Conservation (phyloP, 495 filamentous ascomycete species). For the Hapsidospora chrysogenum region DNA sequence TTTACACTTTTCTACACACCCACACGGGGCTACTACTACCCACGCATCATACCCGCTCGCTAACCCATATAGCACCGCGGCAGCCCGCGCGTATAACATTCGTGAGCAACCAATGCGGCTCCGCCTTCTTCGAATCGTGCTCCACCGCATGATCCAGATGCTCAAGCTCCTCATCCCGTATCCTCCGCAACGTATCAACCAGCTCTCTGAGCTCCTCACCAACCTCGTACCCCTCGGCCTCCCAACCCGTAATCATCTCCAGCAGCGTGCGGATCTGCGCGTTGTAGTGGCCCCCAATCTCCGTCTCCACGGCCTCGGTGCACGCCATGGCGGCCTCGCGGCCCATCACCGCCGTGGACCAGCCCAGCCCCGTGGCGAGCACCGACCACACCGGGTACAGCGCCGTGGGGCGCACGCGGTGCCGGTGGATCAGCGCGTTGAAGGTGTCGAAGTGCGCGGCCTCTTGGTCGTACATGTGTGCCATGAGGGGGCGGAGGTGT, state of each 20-base stretch:
- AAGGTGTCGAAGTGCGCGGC: slow-evolving; percentile 72
- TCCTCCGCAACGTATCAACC: slow-evolving; percentile 56
- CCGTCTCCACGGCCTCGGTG: slow-evolving; percentile 95
- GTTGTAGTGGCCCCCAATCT: slow-evolving; percentile 95
- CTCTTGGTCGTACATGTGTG: slow-evolving; percentile 98
- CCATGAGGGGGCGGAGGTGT: slow-evolving; percentile 76
- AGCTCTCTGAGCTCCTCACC: slow-evolving; percentile 64
- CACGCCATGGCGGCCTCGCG: slow-evolving; percentile 96
- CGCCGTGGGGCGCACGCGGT: slow-evolving; percentile 83
- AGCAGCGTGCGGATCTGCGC: slow-evolving; percentile 68
- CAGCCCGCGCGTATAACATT: slow-evolving; percentile 78
- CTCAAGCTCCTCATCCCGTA: slow-evolving; percentile 92
- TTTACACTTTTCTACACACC: too few relatives aligned
- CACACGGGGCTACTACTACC: too few relatives aligned
- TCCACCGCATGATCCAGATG: slow-evolving; percentile 90
- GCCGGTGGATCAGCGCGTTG: slow-evolving; percentile 66
- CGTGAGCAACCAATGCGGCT: slow-evolving; percentile 79
- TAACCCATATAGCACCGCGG: slow-evolving; percentile 83
- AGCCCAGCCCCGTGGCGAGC: slow-evolving; percentile 70
- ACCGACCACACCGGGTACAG: slow-evolving; percentile 88
- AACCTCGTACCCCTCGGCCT: slow-evolving; percentile 51
- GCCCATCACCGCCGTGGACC: slow-evolving; percentile 79
- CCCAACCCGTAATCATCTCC: slow-evolving; percentile 56
- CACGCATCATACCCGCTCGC: slow-evolving; percentile 49
- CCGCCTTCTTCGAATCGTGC: slow-evolving; percentile 76